phyloP scores from a whole-genome alignment of 2,329 filamentous ascomycete species.

The Nothomitra cinnamomea region DNA sequence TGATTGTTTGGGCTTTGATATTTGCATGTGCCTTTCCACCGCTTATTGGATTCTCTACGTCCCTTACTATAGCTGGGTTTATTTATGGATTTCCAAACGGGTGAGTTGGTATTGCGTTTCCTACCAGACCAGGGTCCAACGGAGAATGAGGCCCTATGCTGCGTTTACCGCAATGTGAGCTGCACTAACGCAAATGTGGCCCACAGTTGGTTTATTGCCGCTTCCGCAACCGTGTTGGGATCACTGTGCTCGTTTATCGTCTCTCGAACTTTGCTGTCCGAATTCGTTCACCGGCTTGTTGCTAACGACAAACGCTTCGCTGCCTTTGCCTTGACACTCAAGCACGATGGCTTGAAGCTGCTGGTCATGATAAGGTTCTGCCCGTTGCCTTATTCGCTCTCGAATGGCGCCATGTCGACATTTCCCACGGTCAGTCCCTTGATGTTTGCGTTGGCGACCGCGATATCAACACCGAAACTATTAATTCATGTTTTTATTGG shows the following conservation, averaged over 20 bases:
- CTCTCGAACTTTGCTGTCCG: conserved; percentile 60
- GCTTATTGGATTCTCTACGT: conserved; percentile 71
- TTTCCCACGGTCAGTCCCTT: conserved; percentile 70
- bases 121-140: conserved; percentile 17
- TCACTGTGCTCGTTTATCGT: conserved; percentile 65
- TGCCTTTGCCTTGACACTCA: conserved; percentile 71
- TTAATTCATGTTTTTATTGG: conserved; percentile 89
- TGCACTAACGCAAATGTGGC: conserved; percentile 14
- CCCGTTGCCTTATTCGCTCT: conserved; percentile 79
- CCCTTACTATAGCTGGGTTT: conserved; percentile 51
- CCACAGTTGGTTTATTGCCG: conserved; percentile 65
- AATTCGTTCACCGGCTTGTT: conserved; percentile 64
- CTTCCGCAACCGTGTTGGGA: conserved; percentile 60
- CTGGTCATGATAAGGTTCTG: conserved; percentile 85
- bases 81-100: conserved; percentile 55
- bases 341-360: conserved; percentile 76
- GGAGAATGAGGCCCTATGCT: background rate
- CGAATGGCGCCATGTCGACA: conserved; percentile 86
- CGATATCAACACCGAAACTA: conserved; percentile 68
- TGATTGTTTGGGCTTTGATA: conserved; percentile 58
- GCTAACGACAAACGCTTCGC: conserved; percentile 75
- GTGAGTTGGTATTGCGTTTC: conserved; percentile 40
- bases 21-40: conserved; percentile 73
- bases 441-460: conserved; percentile 67
- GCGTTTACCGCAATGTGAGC: background rate